phyloP scores from a whole-genome alignment of 2,329 filamentous ascomycete genomes.

The Mycosphaerelloides madeirae region DNA sequence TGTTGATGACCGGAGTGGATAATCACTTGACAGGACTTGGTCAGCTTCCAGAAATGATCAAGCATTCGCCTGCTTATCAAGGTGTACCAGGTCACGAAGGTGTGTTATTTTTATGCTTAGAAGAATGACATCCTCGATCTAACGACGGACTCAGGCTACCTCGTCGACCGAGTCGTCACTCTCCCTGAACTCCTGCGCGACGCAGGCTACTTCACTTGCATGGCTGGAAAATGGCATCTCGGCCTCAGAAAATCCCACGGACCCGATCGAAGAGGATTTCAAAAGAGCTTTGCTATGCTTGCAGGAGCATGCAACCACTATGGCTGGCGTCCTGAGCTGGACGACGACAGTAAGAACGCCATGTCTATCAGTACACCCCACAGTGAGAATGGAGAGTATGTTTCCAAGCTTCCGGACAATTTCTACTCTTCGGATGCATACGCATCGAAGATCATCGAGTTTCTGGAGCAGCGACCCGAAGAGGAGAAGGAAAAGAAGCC shows the following conservation, averaged over 20 bases:
- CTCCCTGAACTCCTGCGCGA: neutral
- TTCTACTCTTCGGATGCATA: neutral
- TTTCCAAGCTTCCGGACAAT: neutral
- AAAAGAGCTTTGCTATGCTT: neutral
- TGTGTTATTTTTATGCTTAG: too few relatives aligned
- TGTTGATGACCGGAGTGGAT: conserved; percentile 36
- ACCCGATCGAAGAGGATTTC: neutral
- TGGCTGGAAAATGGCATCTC: neutral
- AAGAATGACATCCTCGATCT: too few relatives aligned
- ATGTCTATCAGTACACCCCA: neutral
- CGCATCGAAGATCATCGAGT: neutral
- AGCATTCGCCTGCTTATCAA: neutral
- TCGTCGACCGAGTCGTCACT: neutral
- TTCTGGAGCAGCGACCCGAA: neutral
- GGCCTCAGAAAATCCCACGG: neutral
- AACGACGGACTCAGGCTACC: too few relatives aligned
- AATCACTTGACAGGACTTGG: conserved; percentile 33
- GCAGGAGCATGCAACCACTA: neutral
- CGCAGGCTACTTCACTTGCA: neutral
- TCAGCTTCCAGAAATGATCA: too few relatives aligned
- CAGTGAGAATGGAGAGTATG: neutral
- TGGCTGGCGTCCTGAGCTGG: neutral
- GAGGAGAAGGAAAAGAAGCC: neutral
- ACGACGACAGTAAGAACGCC: neutral
- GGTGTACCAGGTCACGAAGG: neutral